These are phyloP conservation scores for Tolypocladium pustulatum DNA, from an alignment of 2,329 filamentous ascomycete species.

Conservation along the genomic window DNA sequence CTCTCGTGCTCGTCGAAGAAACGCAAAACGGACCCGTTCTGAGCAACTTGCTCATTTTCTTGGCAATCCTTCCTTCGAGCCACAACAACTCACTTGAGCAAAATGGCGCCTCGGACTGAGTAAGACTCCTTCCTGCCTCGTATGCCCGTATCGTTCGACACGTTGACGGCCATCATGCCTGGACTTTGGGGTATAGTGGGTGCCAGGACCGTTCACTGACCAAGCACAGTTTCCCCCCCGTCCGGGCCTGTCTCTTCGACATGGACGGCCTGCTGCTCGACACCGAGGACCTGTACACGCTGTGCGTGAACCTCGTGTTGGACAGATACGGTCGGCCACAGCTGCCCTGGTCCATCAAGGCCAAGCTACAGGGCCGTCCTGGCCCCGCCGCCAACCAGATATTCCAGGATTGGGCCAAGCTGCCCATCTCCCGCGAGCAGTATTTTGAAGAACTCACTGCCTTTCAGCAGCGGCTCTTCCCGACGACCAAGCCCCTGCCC, in stretches of 20 bases:
- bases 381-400: constrained; percentile 41
- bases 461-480: constrained; percentile 65
- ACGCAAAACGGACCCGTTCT: not conserved
- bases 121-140: constrained; percentile 15
- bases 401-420: constrained; percentile 70
- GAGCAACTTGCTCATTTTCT: not conserved
- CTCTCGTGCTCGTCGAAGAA: not conserved
- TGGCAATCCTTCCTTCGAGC: not conserved
- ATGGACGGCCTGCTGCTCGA: constrained; percentile 97
- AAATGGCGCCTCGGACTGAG: constrained; percentile 35
- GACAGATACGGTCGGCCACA: constrained; percentile 59
- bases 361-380: constrained; percentile 59
- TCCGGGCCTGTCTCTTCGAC: constrained; percentile 92
- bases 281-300: constrained; percentile 82
- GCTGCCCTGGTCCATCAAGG: constrained; percentile 92
- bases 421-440: constrained; percentile 64
- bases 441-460: constrained; percentile 49
- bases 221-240: constrained; percentile 54
- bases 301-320: constrained; percentile 74
- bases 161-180: not conserved
- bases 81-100: not conserved
- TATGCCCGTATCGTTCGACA: not conserved
- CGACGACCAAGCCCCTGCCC: constrained; percentile 62
- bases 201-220: not conserved
- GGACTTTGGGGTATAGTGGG: not conserved